Evolutionary conservation across 768 basidiomycete genomes (phyloP), one percentile per base, ranked within the genome.

Genomic region (Trametes villosa): DNA sequence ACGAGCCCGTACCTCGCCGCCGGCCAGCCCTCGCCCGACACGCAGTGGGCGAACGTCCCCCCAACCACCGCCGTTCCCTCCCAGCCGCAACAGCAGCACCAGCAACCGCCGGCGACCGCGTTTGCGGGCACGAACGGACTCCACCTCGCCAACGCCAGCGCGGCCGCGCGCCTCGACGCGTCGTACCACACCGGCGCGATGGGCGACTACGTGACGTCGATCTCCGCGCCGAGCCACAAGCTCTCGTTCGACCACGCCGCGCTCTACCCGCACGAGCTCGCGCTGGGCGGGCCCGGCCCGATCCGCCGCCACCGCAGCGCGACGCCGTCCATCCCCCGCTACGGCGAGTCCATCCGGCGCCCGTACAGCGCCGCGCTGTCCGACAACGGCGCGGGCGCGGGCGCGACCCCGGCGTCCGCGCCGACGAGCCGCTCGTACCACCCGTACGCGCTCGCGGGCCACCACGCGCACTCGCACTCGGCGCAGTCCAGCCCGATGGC

Each of bases 281-380:
- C 78, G 42, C 76, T 41, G 30, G 42, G 22, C 56, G 81, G 78
- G 13, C 68, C 81, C n/a, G 87, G 89, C 11, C 87, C 89, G 11
- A 79, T 86, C 46, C 77, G 89, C 52, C 79, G 91, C 46, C 85
- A 91, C 68, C 80, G 90, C 56, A 90, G 88, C 71, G 89, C 88
- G 81, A 92, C 91, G 9, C 90, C 91, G 9, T 86, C 86, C 0
- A 62, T 86, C 29, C 72, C 79, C 46, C 79, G 86, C 53, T 80
- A 75, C 53, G 83, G 79, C 53, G 78, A 76, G 44, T 77, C 33
- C 70, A 80, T 59, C 83, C 85, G 62, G 64, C 77, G 74, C 78
- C 83, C 47, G 71, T 80, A 64, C 78, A 77, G 68, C 70, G 78
- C 65, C 66, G 73, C 65, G 75, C 78, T 57, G 76, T 75, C 63